Base-by-base conservation (phyloP, 2,329 filamentous ascomycete species). In the Paraconiothyrium brasiliense region DNA sequence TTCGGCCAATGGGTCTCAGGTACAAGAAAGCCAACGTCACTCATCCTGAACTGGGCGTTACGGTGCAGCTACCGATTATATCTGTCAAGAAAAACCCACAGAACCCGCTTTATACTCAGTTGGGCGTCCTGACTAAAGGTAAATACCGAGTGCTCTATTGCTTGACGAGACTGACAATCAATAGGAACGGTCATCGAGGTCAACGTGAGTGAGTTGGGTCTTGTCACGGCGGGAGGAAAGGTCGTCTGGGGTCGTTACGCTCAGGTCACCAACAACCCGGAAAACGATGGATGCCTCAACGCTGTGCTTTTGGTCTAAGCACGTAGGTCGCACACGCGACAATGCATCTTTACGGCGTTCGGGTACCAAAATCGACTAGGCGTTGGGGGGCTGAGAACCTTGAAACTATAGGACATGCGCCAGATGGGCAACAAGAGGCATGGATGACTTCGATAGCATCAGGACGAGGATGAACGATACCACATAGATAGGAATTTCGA, bases 151-250 rank as follows among this genome's bases (percentile, higher is more conserved):
- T 30, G 6, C 6, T 6, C 6, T 30, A 30, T 4, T 30, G 6
- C 27, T 30, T 30, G 27, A 30, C 27, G 27, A 30, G 27, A 30
- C 27, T 30, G 27, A 30, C 27, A 30, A 30, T 30, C 14, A 16
- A 41, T n/a, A n/a, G 39, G 39, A 41, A 41, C 75, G 3, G 87
- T 90, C 63, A 88, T 94, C 74, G 94, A 98, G 81, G 93, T 98
- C 72, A 97, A 99, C 76, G 93, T 97, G 34, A 91, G 87, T 59
- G 95, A 99, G 78, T 81, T 98, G 65, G 95, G 95, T 66, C 84
- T 98, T 64, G 93, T 96, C 16, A 98, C 95, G 2, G 90, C 94
- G 1, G 90, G 89, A 65, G 95, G 95, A 65, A 97, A 97, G 82
- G 92, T 78, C 2, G 75, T 76, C 0, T 78, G 76, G 76, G 74